These are phyloP conservation scores for Sclerotinia subarctica DNA, from an alignment of 2,329 filamentous ascomycete species.

Conservation along the genomic window DNA sequence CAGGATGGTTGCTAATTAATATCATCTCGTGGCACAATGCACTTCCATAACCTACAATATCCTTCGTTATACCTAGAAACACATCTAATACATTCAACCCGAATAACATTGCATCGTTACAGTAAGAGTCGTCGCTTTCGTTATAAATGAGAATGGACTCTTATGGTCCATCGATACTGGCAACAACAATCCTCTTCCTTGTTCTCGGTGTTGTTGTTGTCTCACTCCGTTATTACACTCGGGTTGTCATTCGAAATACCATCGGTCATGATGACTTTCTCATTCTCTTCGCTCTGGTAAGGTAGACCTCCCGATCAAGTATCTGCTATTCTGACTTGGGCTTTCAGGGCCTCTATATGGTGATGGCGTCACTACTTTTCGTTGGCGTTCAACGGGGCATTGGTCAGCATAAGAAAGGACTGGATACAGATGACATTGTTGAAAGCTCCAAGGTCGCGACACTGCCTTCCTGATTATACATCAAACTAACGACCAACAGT, in stretches of 20 bases:
- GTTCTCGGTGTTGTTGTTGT: slow-evolving; percentile 15
- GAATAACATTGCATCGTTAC: neutral
- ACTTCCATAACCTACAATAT: slow-evolving; percentile 12
- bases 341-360: slow-evolving; percentile 9
- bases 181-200: slow-evolving; percentile 13
- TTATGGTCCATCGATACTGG: slow-evolving; percentile 17
- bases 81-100: neutral
- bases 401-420: slow-evolving; percentile 11
- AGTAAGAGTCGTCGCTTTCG: neutral
- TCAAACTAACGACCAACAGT: slow-evolving; percentile 4
- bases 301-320: too few species aligned
- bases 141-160: slow-evolving; percentile 14
- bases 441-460: slow-evolving; percentile 12
- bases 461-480: too few species aligned
- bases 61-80: slow-evolving; percentile 14
- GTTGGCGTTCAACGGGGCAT: slow-evolving; percentile 17
- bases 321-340: neutral
- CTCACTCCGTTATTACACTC: slow-evolving; percentile 16
- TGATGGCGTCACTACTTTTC: slow-evolving; percentile 19
- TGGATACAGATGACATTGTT: slow-evolving; percentile 10
- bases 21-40: slow-evolving; percentile 1
- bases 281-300: slow-evolving; percentile 16
- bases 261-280: slow-evolving; percentile 20
- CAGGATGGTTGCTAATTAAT: neutral
- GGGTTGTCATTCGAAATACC: slow-evolving; percentile 7